These are phyloP conservation scores for Beauveria australis DNA, from an alignment of 2,329 filamentous ascomycete genomes.

Conservation along the genomic window DNA sequence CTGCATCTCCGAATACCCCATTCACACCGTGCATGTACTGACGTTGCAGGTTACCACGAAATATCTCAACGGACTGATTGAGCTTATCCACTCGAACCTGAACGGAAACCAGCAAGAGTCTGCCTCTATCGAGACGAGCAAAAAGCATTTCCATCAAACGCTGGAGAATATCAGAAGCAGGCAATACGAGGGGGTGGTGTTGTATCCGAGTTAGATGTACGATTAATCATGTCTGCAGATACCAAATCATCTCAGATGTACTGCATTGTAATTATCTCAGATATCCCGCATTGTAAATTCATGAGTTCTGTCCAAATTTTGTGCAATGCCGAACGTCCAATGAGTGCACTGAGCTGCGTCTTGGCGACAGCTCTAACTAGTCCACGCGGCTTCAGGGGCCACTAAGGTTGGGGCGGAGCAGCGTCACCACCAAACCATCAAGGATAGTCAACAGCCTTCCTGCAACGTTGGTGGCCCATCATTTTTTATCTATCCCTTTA, in stretches of 20 bases:
- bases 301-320: neutral
- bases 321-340: neutral
- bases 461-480: neutral
- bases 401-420: conserved; percentile 7
- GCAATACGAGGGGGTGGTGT: conserved; percentile 87
- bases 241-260: neutral
- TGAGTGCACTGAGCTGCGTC: neutral
- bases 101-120: conserved; percentile 77
- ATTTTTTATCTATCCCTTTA: conserved; percentile 1
- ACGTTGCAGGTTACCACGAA: conserved; percentile 71
- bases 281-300: conserved; percentile 3
- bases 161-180: conserved; percentile 86
- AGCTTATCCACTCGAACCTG: conserved; percentile 95
- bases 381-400: conserved; percentile 6
- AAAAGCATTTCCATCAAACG: conserved; percentile 89
- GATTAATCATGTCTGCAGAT: neutral
- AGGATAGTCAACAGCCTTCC: neutral
- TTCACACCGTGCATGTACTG: neutral
- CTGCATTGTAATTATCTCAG: conserved; percentile 5
- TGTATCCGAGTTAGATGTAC: conserved; percentile 42
- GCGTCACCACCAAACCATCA: neutral
- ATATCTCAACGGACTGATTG: conserved; percentile 95
- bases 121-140: conserved; percentile 75
- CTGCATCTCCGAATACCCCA: neutral
- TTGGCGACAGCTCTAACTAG: neutral